These are phyloP conservation scores for Lentithecium fluviatile DNA, from an alignment of 495 filamentous ascomycete species.

Conservation along the genomic window DNA sequence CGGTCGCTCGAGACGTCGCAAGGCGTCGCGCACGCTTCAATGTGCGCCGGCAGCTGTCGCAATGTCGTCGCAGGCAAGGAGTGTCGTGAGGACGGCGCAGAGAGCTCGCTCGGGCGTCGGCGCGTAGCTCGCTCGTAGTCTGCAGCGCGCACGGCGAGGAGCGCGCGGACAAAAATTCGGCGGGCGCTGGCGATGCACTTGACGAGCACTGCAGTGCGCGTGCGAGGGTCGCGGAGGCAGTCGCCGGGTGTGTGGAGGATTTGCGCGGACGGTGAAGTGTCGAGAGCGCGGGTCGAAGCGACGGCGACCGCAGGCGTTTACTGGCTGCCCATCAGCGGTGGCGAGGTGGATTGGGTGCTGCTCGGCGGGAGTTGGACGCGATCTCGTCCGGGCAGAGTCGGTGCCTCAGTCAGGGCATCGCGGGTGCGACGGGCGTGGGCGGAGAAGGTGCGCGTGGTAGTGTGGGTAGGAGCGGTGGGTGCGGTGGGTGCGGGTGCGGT, in stretches of 20 bases:
- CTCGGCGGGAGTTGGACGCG: too few species aligned
- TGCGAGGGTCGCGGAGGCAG: neutral
- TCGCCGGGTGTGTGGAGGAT: neutral
- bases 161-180: neutral
- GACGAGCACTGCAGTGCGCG: neutral
- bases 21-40: conserved; percentile 21
- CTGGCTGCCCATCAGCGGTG: conserved; percentile 2
- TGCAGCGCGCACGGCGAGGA: neutral
- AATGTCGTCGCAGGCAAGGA: conserved; percentile 14
- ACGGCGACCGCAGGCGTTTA: neutral
- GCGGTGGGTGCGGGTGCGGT: neutral
- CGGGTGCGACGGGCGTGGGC: neutral
- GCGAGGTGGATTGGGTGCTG: too few species aligned
- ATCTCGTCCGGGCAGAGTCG: neutral
- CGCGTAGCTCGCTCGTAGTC: neutral
- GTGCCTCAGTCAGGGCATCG: neutral
- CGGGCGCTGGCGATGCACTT: neutral
- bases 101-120: neutral
- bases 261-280: neutral
- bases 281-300: conserved; percentile 11
- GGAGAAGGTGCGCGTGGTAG: neutral
- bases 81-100: too few species aligned
- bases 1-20: conserved; percentile 8
- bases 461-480: neutral
- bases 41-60: neutral